Conservation (phyloP, 75 land plant genomes). For the Isoetes taiwanensis region DNA sequence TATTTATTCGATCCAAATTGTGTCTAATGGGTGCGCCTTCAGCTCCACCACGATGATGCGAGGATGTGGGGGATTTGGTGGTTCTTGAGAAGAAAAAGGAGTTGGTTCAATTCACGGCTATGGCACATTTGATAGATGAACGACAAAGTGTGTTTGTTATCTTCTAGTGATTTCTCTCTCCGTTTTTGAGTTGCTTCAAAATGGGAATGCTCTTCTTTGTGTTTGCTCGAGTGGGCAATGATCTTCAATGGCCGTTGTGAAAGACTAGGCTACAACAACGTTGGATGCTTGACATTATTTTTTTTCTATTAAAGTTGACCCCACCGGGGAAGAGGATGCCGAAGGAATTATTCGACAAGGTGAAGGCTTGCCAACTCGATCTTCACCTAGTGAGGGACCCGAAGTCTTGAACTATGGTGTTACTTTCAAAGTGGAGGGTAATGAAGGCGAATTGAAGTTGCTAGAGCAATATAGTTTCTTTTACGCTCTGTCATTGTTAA, state of each 20-base stretch:
- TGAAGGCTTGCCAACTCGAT: too few relatives aligned
- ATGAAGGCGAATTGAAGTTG: slow-evolving; percentile 21
- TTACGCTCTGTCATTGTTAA: slow-evolving; percentile 29
- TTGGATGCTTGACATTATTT: slow-evolving; percentile 50
- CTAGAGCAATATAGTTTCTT: slow-evolving; percentile 36
- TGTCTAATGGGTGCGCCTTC: too few relatives aligned
- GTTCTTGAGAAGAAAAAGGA: slow-evolving; percentile 20
- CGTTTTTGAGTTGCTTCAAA: slow-evolving; percentile 30
- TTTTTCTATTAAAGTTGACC: slow-evolving; percentile 45
- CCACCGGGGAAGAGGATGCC: too few relatives aligned
- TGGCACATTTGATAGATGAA: slow-evolving; percentile 48
- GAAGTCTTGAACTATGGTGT: slow-evolving; percentile 53
- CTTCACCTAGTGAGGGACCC: too few relatives aligned
- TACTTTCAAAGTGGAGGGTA: slow-evolving; percentile 39
- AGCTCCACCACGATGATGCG: too few relatives aligned
- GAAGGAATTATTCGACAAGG: too few relatives aligned
- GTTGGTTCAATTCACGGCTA: slow-evolving; percentile 40
- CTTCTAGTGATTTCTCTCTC: slow-evolving; percentile 45
- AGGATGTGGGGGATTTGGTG: background rate
- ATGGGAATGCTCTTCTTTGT: slow-evolving; percentile 31
- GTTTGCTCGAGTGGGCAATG: slow-evolving; percentile 40
- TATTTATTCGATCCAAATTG: too few relatives aligned
- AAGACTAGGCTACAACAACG: slow-evolving; percentile 60
- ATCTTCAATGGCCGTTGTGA: slow-evolving; percentile 75
- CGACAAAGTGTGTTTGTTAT: slow-evolving; percentile 48